These are phyloP conservation scores for Starmerella stellata DNA, from an alignment of 805 yeast species.

Conservation along the genomic window DNA sequence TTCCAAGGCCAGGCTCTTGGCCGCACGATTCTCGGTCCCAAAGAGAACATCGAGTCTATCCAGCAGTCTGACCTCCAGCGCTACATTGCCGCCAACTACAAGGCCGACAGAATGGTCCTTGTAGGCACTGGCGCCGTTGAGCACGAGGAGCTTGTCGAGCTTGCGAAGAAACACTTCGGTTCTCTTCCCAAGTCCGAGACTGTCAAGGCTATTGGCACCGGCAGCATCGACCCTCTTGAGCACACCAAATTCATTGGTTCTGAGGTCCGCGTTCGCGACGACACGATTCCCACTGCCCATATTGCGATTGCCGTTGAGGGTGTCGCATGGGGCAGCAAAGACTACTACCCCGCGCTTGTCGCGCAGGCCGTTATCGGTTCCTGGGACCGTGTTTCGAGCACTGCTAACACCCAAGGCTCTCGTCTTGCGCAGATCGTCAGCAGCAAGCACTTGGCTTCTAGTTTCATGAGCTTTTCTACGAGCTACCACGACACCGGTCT, in stretches of 20 bases:
- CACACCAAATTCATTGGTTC: slow-evolving; percentile 72
- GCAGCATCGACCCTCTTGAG: slow-evolving; percentile 38
- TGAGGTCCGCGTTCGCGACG: slow-evolving; percentile 69
- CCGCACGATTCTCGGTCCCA: slow-evolving; percentile 89
- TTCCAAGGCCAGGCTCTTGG: slow-evolving; percentile 86
- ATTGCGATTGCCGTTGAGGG: slow-evolving; percentile 94
- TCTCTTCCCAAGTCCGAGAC: slow-evolving; percentile 28
- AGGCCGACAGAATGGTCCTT: slow-evolving; percentile 94
- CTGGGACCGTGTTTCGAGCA: slow-evolving; percentile 87
- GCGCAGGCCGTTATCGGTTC: slow-evolving; percentile 94
- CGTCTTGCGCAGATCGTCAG: slow-evolving; percentile 55
- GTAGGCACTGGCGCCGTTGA: slow-evolving; percentile 87
- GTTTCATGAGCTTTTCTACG: slow-evolving; percentile 91
- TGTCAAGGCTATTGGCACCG: slow-evolving; percentile 53
- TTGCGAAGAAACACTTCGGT: slow-evolving; percentile 58
- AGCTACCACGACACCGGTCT: slow-evolving; percentile 94
- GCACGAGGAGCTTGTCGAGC: slow-evolving; percentile 61
- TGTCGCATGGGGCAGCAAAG: slow-evolving; percentile 91
- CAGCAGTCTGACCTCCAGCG: slow-evolving; percentile 54
- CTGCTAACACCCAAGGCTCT: slow-evolving; percentile 70
- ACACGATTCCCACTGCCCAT: slow-evolving; percentile 71
- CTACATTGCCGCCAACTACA: slow-evolving; percentile 72
- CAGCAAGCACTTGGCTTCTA: slow-evolving; percentile 57
- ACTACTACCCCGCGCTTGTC: slow-evolving; percentile 83
- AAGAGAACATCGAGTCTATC: slow-evolving; percentile 68